Evolutionary conservation across 768 basidiomycete species (phyloP).

Genomic region (Lactarius trivialis): DNA sequence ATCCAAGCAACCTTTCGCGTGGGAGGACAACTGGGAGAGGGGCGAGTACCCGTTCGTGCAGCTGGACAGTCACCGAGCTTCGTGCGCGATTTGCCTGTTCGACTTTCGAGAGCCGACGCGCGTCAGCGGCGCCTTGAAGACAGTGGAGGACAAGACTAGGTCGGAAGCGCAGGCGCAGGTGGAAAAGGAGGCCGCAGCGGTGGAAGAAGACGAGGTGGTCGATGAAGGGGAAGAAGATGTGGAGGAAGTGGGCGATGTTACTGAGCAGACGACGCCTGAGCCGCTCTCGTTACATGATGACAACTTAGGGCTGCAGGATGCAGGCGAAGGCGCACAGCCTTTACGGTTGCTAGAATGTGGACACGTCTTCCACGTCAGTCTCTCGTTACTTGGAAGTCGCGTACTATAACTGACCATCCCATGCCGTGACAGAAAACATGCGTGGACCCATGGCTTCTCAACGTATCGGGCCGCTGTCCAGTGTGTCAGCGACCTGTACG

Average conservation of each 20-base stretch:
- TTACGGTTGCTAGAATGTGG: constrained; percentile 70
- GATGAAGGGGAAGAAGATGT: constrained; percentile 28
- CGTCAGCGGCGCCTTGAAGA: constrained; percentile 31
- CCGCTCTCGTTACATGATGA: constrained; percentile 21
- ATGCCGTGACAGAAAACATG: constrained; percentile 61
- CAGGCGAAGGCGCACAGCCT: constrained; percentile 71
- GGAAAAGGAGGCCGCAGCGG: neutral
- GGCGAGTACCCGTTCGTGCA: constrained; percentile 76
- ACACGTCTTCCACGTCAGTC: constrained; percentile 83
- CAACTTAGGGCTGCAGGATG: constrained; percentile 55
- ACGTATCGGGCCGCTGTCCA: constrained; percentile 83
- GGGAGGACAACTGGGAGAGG: constrained; percentile 77
- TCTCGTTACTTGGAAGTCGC: neutral
- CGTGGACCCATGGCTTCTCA: constrained; percentile 81
- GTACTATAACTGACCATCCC: neutral
- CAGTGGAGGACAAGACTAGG: constrained; percentile 12
- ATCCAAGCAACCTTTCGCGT: constrained; percentile 39
- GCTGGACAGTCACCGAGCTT: constrained; percentile 75
- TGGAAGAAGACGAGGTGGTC: constrained; percentile 25
- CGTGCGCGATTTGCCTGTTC: constrained; percentile 78
- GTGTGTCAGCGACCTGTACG: constrained; percentile 76
- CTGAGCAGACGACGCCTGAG: neutral
- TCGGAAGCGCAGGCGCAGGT: neutral
- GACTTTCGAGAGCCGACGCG: constrained; percentile 73
- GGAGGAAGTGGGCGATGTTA: constrained; percentile 29